A percentile compares a stretch with the other conserved stretches of the same genome.
Evolutionary conservation across 768 basidiomycete species (phyloP).

Genomic region (Suillus occidentalis): DNA sequence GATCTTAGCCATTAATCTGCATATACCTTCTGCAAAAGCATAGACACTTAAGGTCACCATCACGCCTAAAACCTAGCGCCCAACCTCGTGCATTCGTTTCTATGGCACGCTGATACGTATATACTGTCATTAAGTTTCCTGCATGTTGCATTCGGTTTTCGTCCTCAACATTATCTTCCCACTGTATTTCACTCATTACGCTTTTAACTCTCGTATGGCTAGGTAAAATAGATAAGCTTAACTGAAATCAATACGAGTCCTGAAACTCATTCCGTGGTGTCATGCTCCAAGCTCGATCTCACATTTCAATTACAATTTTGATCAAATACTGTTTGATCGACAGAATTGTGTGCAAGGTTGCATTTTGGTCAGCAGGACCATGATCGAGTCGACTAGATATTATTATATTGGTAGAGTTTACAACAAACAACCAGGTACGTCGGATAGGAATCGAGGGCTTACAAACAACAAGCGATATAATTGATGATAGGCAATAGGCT

Average conservation of each 20-base stretch:
- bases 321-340: not conserved
- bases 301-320: not conserved
- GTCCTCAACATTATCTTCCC: conserved; percentile 25
- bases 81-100: not conserved
- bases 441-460: not conserved
- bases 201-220: conserved; percentile 12
- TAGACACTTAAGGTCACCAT: conserved; percentile 36
- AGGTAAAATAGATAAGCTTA: conserved; percentile 28
- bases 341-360: not conserved
- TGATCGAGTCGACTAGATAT: not conserved
- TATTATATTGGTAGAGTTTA: not conserved
- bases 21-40: conserved; percentile 81
- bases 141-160: conserved; percentile 27
- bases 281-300: not conserved
- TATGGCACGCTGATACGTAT: conserved; percentile 29
- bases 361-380: not conserved
- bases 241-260: conserved; percentile 11
- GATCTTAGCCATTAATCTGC: conserved; percentile 76
- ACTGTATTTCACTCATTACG: conserved; percentile 27
- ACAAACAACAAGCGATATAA: not conserved
- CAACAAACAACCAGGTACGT: not conserved
- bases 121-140: conserved; percentile 36
- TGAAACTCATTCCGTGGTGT: not conserved
- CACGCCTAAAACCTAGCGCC: not conserved
- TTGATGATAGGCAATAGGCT: not conserved